These are phyloP conservation scores for Ramalina intermedia DNA, from an alignment of 495 filamentous ascomycete genomes.

Conservation along the genomic window DNA sequence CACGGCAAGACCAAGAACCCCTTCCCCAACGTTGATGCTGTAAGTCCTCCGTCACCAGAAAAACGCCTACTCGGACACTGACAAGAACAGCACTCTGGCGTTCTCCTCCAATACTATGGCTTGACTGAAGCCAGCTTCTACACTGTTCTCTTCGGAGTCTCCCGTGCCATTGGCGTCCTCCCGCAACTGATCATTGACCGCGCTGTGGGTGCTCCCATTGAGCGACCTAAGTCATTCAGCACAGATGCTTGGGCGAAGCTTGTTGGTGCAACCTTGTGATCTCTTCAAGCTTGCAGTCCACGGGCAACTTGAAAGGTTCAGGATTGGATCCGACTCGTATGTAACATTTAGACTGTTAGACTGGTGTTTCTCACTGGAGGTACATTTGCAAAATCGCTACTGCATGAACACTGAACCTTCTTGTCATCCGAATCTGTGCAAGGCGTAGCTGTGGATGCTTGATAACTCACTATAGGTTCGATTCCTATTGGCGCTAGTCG, in stretches of 20 bases:
- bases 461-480: too few species aligned
- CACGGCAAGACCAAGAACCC: conserved; percentile 99
- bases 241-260: conserved; percentile 94
- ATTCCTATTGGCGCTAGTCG: too few species aligned
- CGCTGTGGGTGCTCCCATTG: conserved; percentile 60
- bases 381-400: too few species aligned
- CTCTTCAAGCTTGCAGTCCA: too few species aligned
- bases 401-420: too few species aligned
- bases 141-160: conserved; percentile 98
- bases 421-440: too few species aligned
- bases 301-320: too few species aligned
- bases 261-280: conserved; percentile 68
- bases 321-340: too few species aligned
- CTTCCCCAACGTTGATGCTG: conserved; percentile 57
- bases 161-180: conserved; percentile 91
- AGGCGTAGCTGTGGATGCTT: too few species aligned
- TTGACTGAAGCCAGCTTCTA: conserved; percentile 98
- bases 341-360: too few species aligned
- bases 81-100: conserved; percentile 64
- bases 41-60: conserved; percentile 24
- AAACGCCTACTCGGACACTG: conserved; percentile 21
- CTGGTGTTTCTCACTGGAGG: too few species aligned
- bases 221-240: conserved; percentile 89
- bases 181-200: conserved; percentile 99
- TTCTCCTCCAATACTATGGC: conserved; percentile 98